These are phyloP conservation scores for Lobosporangium transversale DNA, from an alignment of 192 early-diverging fungal species.

Conservation along the genomic window DNA sequence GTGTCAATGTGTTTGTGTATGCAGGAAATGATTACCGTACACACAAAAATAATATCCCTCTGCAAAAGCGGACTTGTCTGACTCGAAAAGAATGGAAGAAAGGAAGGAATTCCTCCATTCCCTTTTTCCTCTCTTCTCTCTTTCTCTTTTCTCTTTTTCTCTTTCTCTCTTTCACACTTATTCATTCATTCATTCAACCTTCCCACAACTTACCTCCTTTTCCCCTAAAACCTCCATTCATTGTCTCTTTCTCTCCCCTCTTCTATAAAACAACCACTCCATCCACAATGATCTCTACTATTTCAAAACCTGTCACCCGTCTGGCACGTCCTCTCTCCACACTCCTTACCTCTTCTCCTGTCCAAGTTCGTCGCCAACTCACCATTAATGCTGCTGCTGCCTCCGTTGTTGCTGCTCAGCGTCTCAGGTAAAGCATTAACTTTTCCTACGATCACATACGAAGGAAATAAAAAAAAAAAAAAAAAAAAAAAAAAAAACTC, in stretches of 20 bases:
- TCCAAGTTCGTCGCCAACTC: slow-evolving; percentile 42
- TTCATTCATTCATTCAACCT: slow-evolving; percentile 10
- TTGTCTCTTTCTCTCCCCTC: background rate
- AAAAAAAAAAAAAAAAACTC: too few species aligned
- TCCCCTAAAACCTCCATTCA: background rate
- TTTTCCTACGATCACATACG: too few species aligned
- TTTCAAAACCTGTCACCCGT: slow-evolving; percentile 48
- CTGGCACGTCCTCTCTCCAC: slow-evolving; percentile 42
- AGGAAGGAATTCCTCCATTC: background rate
- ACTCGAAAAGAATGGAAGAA: background rate
- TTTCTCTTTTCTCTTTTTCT: background rate
- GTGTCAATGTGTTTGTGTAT: too few species aligned
- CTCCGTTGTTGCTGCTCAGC: slow-evolving; percentile 33
- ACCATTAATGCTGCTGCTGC: slow-evolving; percentile 48
- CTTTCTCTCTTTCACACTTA: slow-evolving; percentile 6
- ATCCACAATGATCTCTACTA: slow-evolving; percentile 48
- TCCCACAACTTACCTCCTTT: background rate
- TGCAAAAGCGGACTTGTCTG: background rate
- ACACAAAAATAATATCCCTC: too few species aligned
- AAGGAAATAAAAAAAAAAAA: too few species aligned
- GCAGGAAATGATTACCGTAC: too few species aligned
- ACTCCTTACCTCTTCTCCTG: slow-evolving; percentile 22
- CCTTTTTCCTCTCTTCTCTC: too few species aligned
- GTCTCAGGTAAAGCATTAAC: slow-evolving; percentile 47
- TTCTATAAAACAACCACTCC: background rate